Conservation (phyloP, 495 filamentous ascomycete genomes). For the Elaphomyces granulatus region DNA sequence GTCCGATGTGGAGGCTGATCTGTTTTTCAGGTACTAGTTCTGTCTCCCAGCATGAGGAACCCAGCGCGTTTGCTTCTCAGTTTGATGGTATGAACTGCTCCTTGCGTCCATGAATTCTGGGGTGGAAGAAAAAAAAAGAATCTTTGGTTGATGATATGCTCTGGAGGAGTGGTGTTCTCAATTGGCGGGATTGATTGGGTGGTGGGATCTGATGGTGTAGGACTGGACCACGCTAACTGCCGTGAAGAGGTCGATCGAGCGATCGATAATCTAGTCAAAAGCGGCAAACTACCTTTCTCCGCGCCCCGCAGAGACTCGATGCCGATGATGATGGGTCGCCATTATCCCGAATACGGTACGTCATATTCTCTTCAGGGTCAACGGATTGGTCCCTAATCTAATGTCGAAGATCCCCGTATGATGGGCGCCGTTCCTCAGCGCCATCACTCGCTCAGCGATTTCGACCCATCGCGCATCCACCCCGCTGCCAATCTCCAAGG, state of each 20-base stretch:
- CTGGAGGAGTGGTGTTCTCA: background rate
- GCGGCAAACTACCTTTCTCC: slow-evolving; percentile 81
- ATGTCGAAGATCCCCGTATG: slow-evolving; percentile 35
- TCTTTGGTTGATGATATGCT: slow-evolving; percentile 3
- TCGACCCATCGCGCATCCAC: slow-evolving; percentile 58
- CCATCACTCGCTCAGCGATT: slow-evolving; percentile 80
- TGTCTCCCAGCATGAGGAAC: slow-evolving; percentile 61
- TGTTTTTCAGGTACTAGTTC: slow-evolving; percentile 54
- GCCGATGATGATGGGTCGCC: slow-evolving; percentile 49
- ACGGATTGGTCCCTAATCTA: background rate
- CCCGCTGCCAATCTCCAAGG: slow-evolving; percentile 73
- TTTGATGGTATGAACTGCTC: slow-evolving; percentile 76
- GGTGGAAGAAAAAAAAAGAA: no score
- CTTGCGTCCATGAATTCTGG: no score
- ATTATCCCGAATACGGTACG: slow-evolving; percentile 45
- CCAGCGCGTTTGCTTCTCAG: slow-evolving; percentile 70
- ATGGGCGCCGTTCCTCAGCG: slow-evolving; percentile 33
- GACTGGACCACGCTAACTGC: no score
- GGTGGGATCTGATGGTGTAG: no score
- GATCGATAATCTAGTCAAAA: slow-evolving; percentile 88
- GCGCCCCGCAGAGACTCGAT: slow-evolving; percentile 75
- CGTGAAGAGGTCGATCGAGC: slow-evolving; percentile 87
- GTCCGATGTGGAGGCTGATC: slow-evolving; percentile 2
- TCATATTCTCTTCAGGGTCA: slow-evolving; percentile 2
- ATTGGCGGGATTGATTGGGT: slow-evolving; percentile 7